These are phyloP conservation scores for Chaetomium globosum DNA, from an alignment of 2,329 filamentous ascomycete genomes.

Conservation along the genomic window DNA sequence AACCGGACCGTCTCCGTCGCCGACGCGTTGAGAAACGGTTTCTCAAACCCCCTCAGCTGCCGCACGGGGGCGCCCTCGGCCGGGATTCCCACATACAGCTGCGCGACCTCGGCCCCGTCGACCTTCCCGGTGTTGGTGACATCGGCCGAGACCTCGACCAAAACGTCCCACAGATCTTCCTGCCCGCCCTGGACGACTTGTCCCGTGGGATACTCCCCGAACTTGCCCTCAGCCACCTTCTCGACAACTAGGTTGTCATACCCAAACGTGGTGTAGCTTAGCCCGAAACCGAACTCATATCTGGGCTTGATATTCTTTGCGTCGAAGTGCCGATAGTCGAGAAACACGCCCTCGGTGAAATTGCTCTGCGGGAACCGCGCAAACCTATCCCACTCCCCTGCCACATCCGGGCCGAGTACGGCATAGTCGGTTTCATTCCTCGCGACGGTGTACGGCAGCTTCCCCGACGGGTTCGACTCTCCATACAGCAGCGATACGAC, in stretches of 20 bases:
- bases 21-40: constrained; percentile 54
- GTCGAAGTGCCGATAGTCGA: constrained; percentile 61
- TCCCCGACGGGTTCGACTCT: constrained; percentile 58
- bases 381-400: constrained; percentile 52
- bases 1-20: constrained; percentile 53
- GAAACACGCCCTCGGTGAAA: constrained; percentile 55
- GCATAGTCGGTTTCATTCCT: constrained; percentile 60
- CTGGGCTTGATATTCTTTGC: constrained; percentile 51
- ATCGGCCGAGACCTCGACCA: constrained; percentile 46
- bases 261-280: constrained; percentile 59
- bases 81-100: constrained; percentile 53
- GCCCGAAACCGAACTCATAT: constrained; percentile 60
- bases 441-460: constrained; percentile 64
- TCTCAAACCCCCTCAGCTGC: constrained; percentile 69
- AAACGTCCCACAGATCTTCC: constrained; percentile 51
- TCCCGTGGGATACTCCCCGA: constrained; percentile 45
- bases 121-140: constrained; percentile 49
- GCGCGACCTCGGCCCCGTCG: constrained; percentile 52
- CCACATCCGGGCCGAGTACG: constrained; percentile 45
- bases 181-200: constrained; percentile 50
- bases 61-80: constrained; percentile 49
- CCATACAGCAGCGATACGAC: constrained; percentile 62
- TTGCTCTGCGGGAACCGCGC: constrained; percentile 55
- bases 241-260: constrained; percentile 49
- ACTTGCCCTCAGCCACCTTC: constrained; percentile 36